phyloP scores from a whole-genome alignment of 176 grass and related monocot species.

The Triticum turgidum region DNA sequence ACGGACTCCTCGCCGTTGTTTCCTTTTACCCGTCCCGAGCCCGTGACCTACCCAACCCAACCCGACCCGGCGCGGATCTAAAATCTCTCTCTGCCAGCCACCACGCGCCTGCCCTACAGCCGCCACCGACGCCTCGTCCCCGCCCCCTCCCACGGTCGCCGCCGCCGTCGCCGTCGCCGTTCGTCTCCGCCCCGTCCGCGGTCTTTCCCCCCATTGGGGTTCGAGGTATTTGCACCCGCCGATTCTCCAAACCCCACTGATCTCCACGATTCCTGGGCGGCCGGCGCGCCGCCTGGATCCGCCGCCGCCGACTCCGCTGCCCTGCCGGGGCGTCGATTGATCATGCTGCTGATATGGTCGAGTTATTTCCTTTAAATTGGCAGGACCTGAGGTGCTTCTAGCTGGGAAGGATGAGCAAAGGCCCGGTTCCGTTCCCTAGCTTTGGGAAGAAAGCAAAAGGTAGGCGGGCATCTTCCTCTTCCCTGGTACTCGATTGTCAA shows the following conservation, averaged over 20 bases:
- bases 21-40: too few species aligned
- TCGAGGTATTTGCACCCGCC: neutral
- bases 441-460: conserved; percentile 79
- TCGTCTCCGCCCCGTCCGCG: neutral
- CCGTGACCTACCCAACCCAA: neutral
- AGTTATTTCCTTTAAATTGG: neutral
- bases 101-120: neutral
- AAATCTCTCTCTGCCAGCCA: neutral
- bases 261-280: neutral
- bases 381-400: neutral
- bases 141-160: neutral
- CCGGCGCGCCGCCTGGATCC: neutral
- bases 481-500: too few species aligned
- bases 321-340: neutral
- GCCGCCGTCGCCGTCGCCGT: neutral
- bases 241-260: neutral
- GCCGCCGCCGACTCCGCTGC: neutral
- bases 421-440: conserved; percentile 54
- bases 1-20: too few species aligned
- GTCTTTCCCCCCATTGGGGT: neutral
- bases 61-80: neutral
- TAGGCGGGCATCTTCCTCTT: conserved; percentile 3
- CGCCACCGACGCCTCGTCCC: neutral
- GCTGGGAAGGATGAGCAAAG: conserved; percentile 63
- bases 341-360: neutral